Base-by-base conservation (phyloP, 2,329 filamentous ascomycete genomes). In the Westerdykella sp. region DNA sequence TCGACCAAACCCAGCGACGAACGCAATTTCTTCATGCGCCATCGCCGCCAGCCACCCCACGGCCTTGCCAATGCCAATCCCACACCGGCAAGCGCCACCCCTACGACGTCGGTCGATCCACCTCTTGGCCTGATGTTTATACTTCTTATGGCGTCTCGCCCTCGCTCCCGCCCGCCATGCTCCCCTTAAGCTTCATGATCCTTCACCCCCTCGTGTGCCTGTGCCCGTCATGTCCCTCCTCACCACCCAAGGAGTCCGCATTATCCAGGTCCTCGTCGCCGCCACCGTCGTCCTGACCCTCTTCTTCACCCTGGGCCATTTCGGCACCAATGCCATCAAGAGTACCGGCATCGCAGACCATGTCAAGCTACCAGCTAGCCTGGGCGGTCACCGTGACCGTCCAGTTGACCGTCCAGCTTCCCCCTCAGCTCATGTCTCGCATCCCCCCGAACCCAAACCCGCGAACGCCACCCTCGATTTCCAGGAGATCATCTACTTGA, bases 381-480 rank as follows among this genome's bases (percentile, higher is more conserved):
- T 42, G 18, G 28, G 23, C 14, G 22, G n/a, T 22, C 12, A 21
- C 34, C 28, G 37, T 34, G 16, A 35, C 34, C 5, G 13, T 22
- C 12, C 30, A 38, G 31, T 37, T 34, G 16, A 34, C 34, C 3
- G 6, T 16, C 30, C 13, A 9, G 14, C 13, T 34, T 1, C 40
- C 43, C 9, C 32, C 39, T 10, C 22, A 25, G 28, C 30, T 48
- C 12, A 34, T 39, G 11, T 45, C 45, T 39, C 12, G 30, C 12
- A 14, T 16, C 13, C 43, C 43, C 48, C 47, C 10, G 32, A 44
- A 15, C 43, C 41, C 3, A 43, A 39, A 30, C 45, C 43, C 6
- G 50, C 50, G 12, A 53, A 53, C 23, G 31, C 43, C 22, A 53
- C 50, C 14, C 43, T 53, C 23, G 48, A 53, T 36, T 53, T 53